Evolutionary conservation across 345 rosid genomes (phyloP), one percentile per base, ranked within the genome.

Genomic region (Brassica incana): DNA sequence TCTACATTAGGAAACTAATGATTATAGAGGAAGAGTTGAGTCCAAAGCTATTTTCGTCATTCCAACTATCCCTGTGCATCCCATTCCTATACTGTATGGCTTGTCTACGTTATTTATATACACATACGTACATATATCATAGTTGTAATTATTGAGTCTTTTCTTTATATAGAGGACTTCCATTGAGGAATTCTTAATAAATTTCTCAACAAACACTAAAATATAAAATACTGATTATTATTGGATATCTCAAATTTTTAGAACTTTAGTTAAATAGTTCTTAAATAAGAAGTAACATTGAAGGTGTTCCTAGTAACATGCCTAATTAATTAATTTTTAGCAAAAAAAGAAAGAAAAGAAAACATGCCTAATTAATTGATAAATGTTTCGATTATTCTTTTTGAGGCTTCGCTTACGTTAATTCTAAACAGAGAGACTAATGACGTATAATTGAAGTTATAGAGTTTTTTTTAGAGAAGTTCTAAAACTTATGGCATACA

Each of bases 1-100:
- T 75, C 83, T 61, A 75, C 29, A 75, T 12, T 30, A 14, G 62
- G 83, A 75, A 80, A 64, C 72, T 63, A 75, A 80, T 75, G 36
- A 80, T 75, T 23, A 75, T 30, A 70, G 38, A 63, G 9, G 61
- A 80, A 63, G 61, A 74, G 11, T 70, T 65, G 75, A 79, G 79
- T 64, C 79, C 79, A 80, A 75, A 38, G 52, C 76, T 75, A 20
- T 36, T 29, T 29, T 29, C 32, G 32, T 29, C 32, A 29, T 29
- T 29, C 32, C 32, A 29, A 29, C 32, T 29, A 29, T 29, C 32
- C 32, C 32, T 29, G 32, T 29, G 32, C 32, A 29, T 29, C 32
- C 32, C 32, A 29, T 29, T 29, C 32, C 32, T 29, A 29, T 29
- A 29, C 32, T 29, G 32, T 29, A 29, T 29, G 32, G 32, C 32